Base-by-base conservation (phyloP, 768 basidiomycete genomes). In the Collybiopsis confluens region DNA sequence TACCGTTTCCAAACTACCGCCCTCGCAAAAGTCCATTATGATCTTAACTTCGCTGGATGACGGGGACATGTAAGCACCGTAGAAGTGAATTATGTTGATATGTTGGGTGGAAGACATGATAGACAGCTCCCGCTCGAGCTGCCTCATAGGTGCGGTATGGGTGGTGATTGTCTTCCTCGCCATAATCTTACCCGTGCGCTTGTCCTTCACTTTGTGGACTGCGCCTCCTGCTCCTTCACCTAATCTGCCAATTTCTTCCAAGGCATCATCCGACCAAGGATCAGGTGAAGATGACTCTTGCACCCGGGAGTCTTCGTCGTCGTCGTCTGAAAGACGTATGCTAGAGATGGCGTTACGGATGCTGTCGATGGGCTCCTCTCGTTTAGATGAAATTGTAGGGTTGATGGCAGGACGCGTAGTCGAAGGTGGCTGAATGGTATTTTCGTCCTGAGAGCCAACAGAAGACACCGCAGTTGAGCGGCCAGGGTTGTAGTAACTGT, bases 161-260 rank as follows among this genome's bases (percentile, higher is more conserved):
- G 90, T 92, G 27, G 90, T 90, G 65, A 96, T 93, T 8, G 92
- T 90, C 76, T 99, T 99, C 64, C 94, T 84, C 4, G 97, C 97
- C 82, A 97, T 86, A 61, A 94, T 79, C 66, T 76, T 74, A 30
- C 82, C 83, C 1, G 84, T 90, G 52, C 87, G 85, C 64, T 78
- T 86, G 68, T 97, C 92, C 66, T 76, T 82, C 44, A 98, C 95
- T 70, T 92, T 94, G 68, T 96, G 86, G 10, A 99, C 97, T 7
- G 93, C 94, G 43, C 97, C 97, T 43, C 95, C 94, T 52, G 94
- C 92, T 38, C 97, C 97, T 64, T 98, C 94, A 18, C 97, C 97
- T 2, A 99, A 74, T 51, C 91, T 82, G 13, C 73, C 68, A 8
- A 93, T 58, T 59, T 90, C 88, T 59, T 93, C 88, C 53, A 98